Conservation (phyloP, 805 yeast genomes). For the Candida maesae region DNA sequence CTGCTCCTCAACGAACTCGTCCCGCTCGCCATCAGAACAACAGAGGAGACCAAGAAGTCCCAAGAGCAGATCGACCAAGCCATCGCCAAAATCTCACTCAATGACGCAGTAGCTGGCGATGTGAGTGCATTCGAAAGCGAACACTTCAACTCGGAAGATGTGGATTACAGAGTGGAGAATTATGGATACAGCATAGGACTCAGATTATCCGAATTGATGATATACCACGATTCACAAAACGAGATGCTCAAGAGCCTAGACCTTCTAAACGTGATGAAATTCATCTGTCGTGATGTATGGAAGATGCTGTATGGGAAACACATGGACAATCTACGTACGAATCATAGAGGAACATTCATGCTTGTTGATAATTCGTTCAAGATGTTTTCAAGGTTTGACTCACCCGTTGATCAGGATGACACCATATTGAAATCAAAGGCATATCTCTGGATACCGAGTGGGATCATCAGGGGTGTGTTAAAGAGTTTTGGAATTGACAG, state of each 20-base stretch:
- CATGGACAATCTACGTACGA: constrained; percentile 88
- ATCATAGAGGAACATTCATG: constrained; percentile 83
- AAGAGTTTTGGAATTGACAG: constrained; percentile 67
- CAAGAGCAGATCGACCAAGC: constrained; percentile 12
- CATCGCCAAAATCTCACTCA: constrained; percentile 15
- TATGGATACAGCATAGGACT: constrained; percentile 71
- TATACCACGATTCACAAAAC: constrained; percentile 45
- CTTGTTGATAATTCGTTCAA: constrained; percentile 65
- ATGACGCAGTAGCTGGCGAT: constrained; percentile 37
- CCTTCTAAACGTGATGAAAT: constrained; percentile 81
- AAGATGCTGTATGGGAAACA: constrained; percentile 73
- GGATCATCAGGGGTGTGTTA: constrained; percentile 69
- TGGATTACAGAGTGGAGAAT: constrained; percentile 55
- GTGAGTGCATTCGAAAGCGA: constrained; percentile 37
- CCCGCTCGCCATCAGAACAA: constrained; percentile 65
- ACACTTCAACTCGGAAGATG: constrained; percentile 42
- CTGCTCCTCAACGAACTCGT: constrained; percentile 72
- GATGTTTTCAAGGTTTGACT: constrained; percentile 48
- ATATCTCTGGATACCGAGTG: constrained; percentile 70
- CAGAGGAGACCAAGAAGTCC: constrained; percentile 37
- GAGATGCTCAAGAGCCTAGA: constrained; percentile 50
- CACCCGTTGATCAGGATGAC: constrained; percentile 40
- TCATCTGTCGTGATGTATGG: constrained; percentile 93
- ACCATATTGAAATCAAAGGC: constrained; percentile 41
- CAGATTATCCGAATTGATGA: constrained; percentile 46